Percentiles rank a stretch among this genome's conserved stretches.
phyloP scores from a whole-genome alignment of 2,329 filamentous ascomycete genomes.

The Aurifilum marmelostoma region DNA sequence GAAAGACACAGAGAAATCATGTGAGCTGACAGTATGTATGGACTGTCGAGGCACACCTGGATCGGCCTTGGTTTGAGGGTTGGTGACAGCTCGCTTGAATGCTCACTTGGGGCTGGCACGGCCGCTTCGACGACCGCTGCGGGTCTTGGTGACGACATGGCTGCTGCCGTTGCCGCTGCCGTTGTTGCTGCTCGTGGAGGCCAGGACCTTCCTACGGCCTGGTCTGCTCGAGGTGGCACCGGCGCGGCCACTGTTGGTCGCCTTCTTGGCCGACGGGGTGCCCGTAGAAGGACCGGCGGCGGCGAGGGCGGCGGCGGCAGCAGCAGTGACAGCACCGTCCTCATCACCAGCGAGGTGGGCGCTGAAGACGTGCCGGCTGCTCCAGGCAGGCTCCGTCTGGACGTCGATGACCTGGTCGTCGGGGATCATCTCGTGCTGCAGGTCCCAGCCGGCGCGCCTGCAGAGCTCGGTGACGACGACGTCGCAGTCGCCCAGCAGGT shows the following conservation, averaged over 20 bases:
- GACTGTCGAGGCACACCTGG: neutral
- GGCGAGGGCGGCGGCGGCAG: no score
- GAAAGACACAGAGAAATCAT: no score
- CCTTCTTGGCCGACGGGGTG: neutral
- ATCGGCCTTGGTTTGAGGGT: neutral
- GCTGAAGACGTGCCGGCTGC: conserved; percentile 49
- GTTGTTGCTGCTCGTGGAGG: neutral
- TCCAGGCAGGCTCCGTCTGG: conserved; percentile 49
- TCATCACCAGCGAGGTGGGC: conserved; percentile 7
- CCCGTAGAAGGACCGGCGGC: neutral
- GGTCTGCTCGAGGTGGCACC: neutral
- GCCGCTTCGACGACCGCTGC: conserved; percentile 18
- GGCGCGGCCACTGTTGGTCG: neutral
- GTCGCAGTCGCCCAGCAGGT: conserved; percentile 94
- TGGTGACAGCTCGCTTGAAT: neutral
- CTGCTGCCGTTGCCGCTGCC: neutral
- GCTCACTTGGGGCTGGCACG: conserved; percentile 17
- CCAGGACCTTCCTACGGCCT: conserved; percentile 7
- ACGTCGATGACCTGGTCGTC: conserved; percentile 64
- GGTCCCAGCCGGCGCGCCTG: conserved; percentile 76
- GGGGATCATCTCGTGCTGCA: conserved; percentile 84
- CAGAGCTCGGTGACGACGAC: conserved; percentile 86
- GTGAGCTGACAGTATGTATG: no score
- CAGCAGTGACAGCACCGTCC: neutral
- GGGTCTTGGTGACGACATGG: conserved; percentile 3